These are phyloP conservation scores for Pleurotus pulmonarius DNA, from an alignment of 768 basidiomycete genomes.

Conservation along the genomic window DNA sequence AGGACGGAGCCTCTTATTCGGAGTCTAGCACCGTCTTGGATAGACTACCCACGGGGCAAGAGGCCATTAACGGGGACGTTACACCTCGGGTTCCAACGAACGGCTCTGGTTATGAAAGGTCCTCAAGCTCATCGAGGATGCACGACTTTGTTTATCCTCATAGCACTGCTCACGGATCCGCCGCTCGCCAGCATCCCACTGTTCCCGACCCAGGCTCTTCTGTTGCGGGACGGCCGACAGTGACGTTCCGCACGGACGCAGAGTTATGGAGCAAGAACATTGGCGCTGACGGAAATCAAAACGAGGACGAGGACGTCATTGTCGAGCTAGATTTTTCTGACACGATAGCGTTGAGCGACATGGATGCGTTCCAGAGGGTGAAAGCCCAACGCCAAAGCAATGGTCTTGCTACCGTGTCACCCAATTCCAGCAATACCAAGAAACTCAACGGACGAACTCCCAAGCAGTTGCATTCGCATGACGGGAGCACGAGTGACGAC, in stretches of 20 bases:
- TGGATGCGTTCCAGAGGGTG: slow-evolving; percentile 44
- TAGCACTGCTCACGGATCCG: not conserved
- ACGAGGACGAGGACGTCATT: slow-evolving; percentile 52
- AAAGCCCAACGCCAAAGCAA: slow-evolving; percentile 4
- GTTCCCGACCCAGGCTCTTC: slow-evolving; percentile 9
- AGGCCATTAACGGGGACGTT: slow-evolving; percentile 45
- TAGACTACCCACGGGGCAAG: slow-evolving; percentile 10
- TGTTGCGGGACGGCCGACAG: slow-evolving; percentile 33
- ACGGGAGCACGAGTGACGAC: not conserved
- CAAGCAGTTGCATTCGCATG: not conserved
- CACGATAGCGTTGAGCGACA: slow-evolving; percentile 68
- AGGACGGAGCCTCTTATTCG: slow-evolving; percentile 34
- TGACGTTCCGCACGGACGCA: slow-evolving; percentile 62
- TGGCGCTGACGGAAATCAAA: slow-evolving; percentile 14
- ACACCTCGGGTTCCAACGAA: slow-evolving; percentile 43
- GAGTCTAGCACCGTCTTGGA: slow-evolving; percentile 40
- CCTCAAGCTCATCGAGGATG: slow-evolving; percentile 1
- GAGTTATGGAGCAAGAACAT: slow-evolving; percentile 31
- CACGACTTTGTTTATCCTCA: not conserved
- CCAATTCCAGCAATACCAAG: not conserved
- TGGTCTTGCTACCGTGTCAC: not conserved
- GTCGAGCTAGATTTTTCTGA: slow-evolving; percentile 76
- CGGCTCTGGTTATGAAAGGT: not conserved
- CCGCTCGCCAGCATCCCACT: not conserved
- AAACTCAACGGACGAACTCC: not conserved